Conservation (phyloP, 2,329 filamentous ascomycete species). For the Neophaeococcomyces aloes region DNA sequence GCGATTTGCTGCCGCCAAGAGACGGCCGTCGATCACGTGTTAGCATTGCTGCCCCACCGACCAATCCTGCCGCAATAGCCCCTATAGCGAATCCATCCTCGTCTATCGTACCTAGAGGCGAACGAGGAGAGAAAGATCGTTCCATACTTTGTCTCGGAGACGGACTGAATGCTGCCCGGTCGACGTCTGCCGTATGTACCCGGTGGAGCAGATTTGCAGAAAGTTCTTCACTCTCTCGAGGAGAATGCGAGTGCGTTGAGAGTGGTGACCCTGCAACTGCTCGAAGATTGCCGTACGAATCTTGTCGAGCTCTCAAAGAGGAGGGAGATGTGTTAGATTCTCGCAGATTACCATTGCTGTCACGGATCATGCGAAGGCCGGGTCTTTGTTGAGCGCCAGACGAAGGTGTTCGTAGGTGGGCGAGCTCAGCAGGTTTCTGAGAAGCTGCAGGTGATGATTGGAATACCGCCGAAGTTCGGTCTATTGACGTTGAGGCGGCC, state of each 20-base stretch:
- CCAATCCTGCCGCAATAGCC: constrained; percentile 11
- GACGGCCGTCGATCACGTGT: constrained; percentile 21
- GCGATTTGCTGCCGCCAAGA: constrained; percentile 34
- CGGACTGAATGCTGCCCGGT: constrained; percentile 27
- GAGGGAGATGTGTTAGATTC: constrained; percentile 5
- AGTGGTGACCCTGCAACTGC: constrained; percentile 1
- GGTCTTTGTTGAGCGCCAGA: constrained; percentile 21
- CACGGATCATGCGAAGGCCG: constrained; percentile 28
- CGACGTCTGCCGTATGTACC: constrained; percentile 18
- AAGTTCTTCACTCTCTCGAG: constrained; percentile 9
- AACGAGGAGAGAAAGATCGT: constrained; percentile 24
- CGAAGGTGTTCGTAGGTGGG: constrained; percentile 3
- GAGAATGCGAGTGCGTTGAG: constrained; percentile 4
- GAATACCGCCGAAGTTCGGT: constrained; percentile 39
- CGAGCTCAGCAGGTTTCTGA: constrained; percentile 14
- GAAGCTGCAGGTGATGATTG: constrained; percentile 31
- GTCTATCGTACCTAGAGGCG: constrained; percentile 31
- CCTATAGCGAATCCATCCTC: constrained; percentile 16
- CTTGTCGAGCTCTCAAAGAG: neutral
- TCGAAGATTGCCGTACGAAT: constrained; percentile 8
- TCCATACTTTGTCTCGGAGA: constrained; percentile 18
- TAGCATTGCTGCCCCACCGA: constrained; percentile 19
- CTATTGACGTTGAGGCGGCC: constrained; percentile 34
- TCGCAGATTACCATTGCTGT: constrained; percentile 6
- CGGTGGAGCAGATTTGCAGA: constrained; percentile 17